Evolutionary conservation across 116 monocot genomes (phyloP), one percentile per base, ranked within the genome.

Genomic region (Trichopus zeylanicus): DNA sequence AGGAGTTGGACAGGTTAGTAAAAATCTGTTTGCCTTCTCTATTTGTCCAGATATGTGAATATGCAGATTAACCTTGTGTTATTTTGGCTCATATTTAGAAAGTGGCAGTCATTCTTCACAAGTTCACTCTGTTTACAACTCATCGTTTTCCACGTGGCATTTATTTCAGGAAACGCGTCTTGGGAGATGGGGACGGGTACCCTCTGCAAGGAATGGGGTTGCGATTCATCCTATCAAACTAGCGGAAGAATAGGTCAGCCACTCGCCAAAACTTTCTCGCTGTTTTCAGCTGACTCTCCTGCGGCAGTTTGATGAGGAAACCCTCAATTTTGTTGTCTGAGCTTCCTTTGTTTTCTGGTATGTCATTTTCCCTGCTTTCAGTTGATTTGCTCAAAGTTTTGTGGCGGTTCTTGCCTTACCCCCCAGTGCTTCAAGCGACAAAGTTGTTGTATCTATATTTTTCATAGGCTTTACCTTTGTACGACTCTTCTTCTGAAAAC

Each of bases 1-100:
- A 49, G 97, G 91, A 24, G 87, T 97, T 55, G 91, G 97, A 26
- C 84, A 97, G 87, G 97, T 97, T 48, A 73, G 62, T 53, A n/a
- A n/a, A n/a, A n/a, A n/a, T 54, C 31, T 26, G 16, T 30, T 57
- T 22, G 12, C 18, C 55, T 51, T 56, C 1, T 19, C 27, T 22
- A 22, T 0, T 26, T 27, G 13, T 61, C 11, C 19, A 0, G 4
- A 47, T 31, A 7, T 28, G 16, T 46, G 2, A 19, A 60, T 19
- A 23, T 34, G 48, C 10, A 46, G 3, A 29, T 56, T 39, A 1
- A 24, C 6, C 19, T 69, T 22, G 24, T 35, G 19, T 4, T 22
- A 24, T 7, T 55, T 1, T 34, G 9, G 31, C 42, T 24, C 23
- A 38, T 35, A 8, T 33, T 7, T 19, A 12, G 15, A 56, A 18